phyloP scores from a whole-genome alignment of 441 rosid genomes.

The Euphorbia corollata region DNA sequence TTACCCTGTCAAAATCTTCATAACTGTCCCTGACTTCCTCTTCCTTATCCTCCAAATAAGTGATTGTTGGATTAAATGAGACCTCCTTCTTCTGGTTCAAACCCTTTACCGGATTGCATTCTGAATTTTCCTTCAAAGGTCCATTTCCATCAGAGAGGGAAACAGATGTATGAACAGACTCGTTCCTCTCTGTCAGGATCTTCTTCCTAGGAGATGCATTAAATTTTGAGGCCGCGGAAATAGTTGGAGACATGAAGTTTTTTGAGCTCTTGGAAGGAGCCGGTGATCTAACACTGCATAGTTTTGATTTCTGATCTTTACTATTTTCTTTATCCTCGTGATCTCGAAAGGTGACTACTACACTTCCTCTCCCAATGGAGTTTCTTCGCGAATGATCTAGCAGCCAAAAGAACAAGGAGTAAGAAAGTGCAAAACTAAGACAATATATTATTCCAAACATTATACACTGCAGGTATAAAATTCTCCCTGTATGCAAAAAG shows the following conservation, averaged over 20 bases:
- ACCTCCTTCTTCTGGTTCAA: conserved; percentile 33
- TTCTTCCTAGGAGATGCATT: conserved; percentile 70
- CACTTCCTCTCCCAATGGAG: conserved; percentile 37
- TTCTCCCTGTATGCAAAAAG: neutral
- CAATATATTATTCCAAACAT: neutral
- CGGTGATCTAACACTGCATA: conserved; percentile 32
- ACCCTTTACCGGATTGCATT: conserved; percentile 19
- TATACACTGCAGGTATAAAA: too few relatives aligned
- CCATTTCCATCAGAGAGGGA: conserved; percentile 29
- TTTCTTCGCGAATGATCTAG: conserved; percentile 42
- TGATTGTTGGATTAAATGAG: conserved; percentile 33
- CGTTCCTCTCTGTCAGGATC: conserved; percentile 56
- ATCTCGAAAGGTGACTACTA: conserved; percentile 26
- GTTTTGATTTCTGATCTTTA: conserved; percentile 30
- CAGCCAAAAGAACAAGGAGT: conserved; percentile 3
- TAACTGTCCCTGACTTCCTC: conserved; percentile 21
- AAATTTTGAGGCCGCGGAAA: conserved; percentile 72
- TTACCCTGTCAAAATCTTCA: conserved; percentile 17
- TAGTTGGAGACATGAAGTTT: conserved; percentile 88
- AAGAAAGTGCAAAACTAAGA: neutral
- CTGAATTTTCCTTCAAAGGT: conserved; percentile 23
- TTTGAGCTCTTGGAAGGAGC: conserved; percentile 39
- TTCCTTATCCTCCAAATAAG: conserved; percentile 26
- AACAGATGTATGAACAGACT: conserved; percentile 35
- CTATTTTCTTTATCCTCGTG: conserved; percentile 60